A percentile compares a stretch with the other conserved stretches of the same genome.
phyloP scores from a whole-genome alignment of 805 yeast genomes.

The Kregervanrija fluxuum region DNA sequence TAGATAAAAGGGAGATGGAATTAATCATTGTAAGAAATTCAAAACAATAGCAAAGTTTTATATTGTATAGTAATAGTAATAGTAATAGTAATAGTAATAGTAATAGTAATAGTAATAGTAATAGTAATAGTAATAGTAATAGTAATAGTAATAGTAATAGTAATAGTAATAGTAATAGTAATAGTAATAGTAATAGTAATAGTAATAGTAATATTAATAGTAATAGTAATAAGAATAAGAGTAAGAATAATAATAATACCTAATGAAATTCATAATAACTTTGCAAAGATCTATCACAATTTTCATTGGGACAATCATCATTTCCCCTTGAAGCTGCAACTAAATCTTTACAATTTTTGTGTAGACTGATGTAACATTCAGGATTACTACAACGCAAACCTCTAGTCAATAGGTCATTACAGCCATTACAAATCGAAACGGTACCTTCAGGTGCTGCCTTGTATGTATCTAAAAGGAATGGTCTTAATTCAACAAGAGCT shows the following conservation, averaged over 20 bases:
- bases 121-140: neutral
- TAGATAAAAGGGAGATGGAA: conserved; percentile 29
- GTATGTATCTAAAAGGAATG: conserved; percentile 35
- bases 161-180: neutral
- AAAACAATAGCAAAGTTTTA: neutral
- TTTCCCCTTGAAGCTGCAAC: conserved; percentile 28
- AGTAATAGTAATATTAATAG: too few species aligned
- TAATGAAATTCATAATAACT: conserved; percentile 11
- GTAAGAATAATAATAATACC: neutral
- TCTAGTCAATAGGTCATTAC: conserved; percentile 45
- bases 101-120: neutral
- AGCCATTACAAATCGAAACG: conserved; percentile 40
- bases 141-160: neutral
- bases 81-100: neutral
- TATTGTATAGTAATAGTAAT: neutral
- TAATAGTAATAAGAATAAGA: neutral
- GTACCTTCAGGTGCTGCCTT: conserved; percentile 34
- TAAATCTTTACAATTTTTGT: conserved; percentile 39
- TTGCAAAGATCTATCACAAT: conserved; percentile 17
- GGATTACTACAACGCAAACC: conserved; percentile 37
- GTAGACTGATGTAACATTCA: conserved; percentile 37
- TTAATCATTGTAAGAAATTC: neutral
- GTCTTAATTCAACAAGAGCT: conserved; percentile 40
- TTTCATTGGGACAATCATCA: conserved; percentile 26
- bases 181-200: neutral